phyloP scores from a whole-genome alignment of 2,329 filamentous ascomycete species.

The Aphanocladium album region DNA sequence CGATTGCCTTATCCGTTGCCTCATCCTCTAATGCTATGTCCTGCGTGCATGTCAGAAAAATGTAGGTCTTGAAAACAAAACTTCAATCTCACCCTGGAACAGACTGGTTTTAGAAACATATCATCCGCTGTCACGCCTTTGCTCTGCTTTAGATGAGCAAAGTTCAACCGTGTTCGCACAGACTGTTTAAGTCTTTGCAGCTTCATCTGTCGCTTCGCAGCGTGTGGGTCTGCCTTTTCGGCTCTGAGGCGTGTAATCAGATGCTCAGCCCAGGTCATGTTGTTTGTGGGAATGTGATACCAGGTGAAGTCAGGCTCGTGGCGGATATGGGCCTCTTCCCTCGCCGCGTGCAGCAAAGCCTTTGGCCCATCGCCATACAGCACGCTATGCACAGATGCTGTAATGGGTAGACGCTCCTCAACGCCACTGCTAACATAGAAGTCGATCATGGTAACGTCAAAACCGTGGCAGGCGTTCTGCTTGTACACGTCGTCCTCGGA shows the following conservation, averaged over 20 bases:
- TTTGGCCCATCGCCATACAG: constrained; percentile 11
- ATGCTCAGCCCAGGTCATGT: constrained; percentile 11
- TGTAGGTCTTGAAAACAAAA: too few species aligned
- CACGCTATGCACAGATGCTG: constrained; percentile 7
- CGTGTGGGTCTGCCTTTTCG: neutral
- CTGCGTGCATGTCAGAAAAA: neutral
- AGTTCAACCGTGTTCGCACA: neutral
- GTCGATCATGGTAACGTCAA: constrained; percentile 11
- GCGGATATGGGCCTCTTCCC: neutral
- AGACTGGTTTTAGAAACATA: neutral
- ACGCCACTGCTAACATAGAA: constrained; percentile 6
- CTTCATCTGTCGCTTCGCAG: neutral
- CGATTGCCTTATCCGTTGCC: neutral
- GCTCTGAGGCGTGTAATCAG: neutral
- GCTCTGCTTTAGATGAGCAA: neutral
- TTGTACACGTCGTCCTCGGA: constrained; percentile 2
- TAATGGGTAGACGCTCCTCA: constrained; percentile 10
- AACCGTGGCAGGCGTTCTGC: constrained; percentile 10
- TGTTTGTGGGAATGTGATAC: constrained; percentile 15
- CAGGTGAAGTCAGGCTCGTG: constrained; percentile 11
- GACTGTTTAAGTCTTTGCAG: constrained; percentile 1
- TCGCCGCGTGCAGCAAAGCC: neutral
- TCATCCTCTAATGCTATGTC: neutral
- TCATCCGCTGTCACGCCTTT: neutral
- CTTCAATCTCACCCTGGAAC: neutral